phyloP scores from a whole-genome alignment of 1,284 basidiomycete species.

The Lignosus rhinocerotis region DNA sequence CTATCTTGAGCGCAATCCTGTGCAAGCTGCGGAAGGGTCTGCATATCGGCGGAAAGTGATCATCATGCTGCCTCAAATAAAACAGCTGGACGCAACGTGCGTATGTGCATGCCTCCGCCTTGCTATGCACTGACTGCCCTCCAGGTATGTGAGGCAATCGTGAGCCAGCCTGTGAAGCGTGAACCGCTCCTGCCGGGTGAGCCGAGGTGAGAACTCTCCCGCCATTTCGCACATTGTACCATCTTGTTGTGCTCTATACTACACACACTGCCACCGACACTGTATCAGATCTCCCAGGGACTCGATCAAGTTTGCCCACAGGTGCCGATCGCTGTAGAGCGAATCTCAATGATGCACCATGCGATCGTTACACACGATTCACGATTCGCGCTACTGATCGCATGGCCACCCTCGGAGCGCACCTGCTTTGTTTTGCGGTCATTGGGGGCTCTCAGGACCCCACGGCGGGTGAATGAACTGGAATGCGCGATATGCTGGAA shows the following conservation, averaged over 20 bases:
- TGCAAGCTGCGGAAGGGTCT: constrained; percentile 76
- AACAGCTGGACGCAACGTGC: constrained; percentile 94
- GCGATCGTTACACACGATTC: constrained; percentile 19
- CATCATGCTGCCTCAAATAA: constrained; percentile 83
- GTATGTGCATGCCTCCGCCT: constrained; percentile 32
- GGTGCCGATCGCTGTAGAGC: constrained; percentile 20
- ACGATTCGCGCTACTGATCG: constrained; percentile 17
- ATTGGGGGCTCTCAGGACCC: neutral
- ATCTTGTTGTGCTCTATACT: constrained; percentile 13
- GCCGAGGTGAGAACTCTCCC: neutral
- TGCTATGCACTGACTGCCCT: neutral
- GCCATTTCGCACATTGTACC: neutral
- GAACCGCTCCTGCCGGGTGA: neutral
- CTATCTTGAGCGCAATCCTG: constrained; percentile 95
- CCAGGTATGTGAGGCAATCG: constrained; percentile 22
- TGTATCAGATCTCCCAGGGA: constrained; percentile 23
- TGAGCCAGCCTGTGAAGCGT: neutral
- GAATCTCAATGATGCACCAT: constrained; percentile 19
- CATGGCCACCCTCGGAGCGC: constrained; percentile 1
- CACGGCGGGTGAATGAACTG: constrained; percentile 9
- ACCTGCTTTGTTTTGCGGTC: constrained; percentile 10
- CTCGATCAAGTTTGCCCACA: constrained; percentile 19
- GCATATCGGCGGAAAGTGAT: constrained; percentile 91
- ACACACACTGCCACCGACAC: constrained; percentile 17
- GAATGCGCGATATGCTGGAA: constrained; percentile 22